Base-by-base conservation (phyloP, 305 asterid genomes). In the Galium porrigens region DNA sequence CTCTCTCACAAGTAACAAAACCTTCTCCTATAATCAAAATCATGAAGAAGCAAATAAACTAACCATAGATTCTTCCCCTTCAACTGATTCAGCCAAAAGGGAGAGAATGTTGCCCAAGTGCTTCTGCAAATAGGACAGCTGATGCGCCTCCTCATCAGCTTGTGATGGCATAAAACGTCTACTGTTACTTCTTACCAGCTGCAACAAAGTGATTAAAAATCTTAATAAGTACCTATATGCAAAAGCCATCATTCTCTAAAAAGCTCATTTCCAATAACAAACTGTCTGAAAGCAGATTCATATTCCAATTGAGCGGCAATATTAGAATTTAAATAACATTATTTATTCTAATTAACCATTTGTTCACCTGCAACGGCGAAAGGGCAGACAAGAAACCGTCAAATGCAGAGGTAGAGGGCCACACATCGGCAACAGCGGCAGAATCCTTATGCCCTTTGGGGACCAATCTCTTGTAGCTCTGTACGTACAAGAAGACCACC, bases 101-200 rank as follows among this genome's bases (percentile, higher is more conserved):
- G 96, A 83, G 11, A 92, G 76, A 73, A 89, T 85, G 79, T 87
- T 89, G 63, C 88, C 88, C 4, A 86, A 64, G 82, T 92, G 99
- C 72, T 87, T 89, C 75, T 92, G 97, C 83, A 92, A 82, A 80
- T 89, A 92, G 66, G 96, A 92, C 57, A 92, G 80, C 82, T 92
- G 99, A 70, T 92, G 99, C 30, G 99, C 95, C 81, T 92, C 96
- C 74, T 89, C 99, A 42, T 92, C 99, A 34, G 86, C 85, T 77
- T 86, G 96, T 39, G 99, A 92, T 69, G 99, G 99, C 86, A 92
- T 81, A 77, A 83, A 92, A 72, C 82, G 82, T 25, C 99, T 89
- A 70, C 86, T 92, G 76, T 92, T 87, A 86, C 99, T 92, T 64
- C 99, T 85, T 48, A 89, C 99, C 76, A 92, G 82, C 99, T 92